These are phyloP conservation scores for Carpinus fangiana DNA, from an alignment of 306 rosid genomes.

Conservation along the genomic window DNA sequence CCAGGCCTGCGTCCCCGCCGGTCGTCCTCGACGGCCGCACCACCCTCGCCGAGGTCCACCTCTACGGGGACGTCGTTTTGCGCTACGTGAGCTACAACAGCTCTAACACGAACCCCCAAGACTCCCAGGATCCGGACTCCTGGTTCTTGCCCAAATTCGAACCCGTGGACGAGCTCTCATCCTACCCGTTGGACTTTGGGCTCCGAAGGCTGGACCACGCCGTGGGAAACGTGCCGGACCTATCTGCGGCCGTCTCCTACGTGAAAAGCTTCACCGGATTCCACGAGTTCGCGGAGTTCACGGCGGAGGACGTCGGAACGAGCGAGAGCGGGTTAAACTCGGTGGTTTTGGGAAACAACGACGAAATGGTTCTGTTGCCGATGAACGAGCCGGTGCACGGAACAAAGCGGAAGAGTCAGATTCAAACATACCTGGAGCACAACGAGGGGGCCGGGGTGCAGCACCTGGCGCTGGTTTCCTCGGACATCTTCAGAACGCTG, in stretches of 20 bases:
- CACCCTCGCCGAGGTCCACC: slow-evolving; percentile 56
- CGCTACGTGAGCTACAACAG: slow-evolving; percentile 67
- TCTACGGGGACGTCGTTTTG: slow-evolving; percentile 88
- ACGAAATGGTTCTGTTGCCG: slow-evolving; percentile 72
- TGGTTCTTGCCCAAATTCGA: slow-evolving; percentile 83
- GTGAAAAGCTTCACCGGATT: slow-evolving; percentile 68
- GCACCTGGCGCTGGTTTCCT: slow-evolving; percentile 65
- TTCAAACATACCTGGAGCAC: slow-evolving; percentile 90
- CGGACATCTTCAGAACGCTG: slow-evolving; percentile 68
- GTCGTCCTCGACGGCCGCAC: slow-evolving; percentile 44
- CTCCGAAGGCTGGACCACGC: slow-evolving; percentile 83
- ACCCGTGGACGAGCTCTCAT: slow-evolving; percentile 32
- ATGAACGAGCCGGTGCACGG: slow-evolving; percentile 89
- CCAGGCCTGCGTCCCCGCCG: slow-evolving; percentile 46
- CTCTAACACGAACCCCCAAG: neutral
- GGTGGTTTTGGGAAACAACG: slow-evolving; percentile 71
- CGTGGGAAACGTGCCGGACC: slow-evolving; percentile 80
- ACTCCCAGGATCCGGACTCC: slow-evolving; percentile 23
- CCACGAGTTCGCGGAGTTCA: slow-evolving; percentile 96
- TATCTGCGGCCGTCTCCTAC: slow-evolving; percentile 46
- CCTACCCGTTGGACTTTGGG: slow-evolving; percentile 64
- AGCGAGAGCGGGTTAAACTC: slow-evolving; percentile 89
- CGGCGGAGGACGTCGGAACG: slow-evolving; percentile 89
- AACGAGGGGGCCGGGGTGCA: slow-evolving; percentile 91
- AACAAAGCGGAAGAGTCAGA: slow-evolving; percentile 87